A percentile compares a stretch with the other conserved stretches of the same genome.
phyloP scores from a whole-genome alignment of 2,329 filamentous ascomycete genomes.

The Macrophomina tecta region DNA sequence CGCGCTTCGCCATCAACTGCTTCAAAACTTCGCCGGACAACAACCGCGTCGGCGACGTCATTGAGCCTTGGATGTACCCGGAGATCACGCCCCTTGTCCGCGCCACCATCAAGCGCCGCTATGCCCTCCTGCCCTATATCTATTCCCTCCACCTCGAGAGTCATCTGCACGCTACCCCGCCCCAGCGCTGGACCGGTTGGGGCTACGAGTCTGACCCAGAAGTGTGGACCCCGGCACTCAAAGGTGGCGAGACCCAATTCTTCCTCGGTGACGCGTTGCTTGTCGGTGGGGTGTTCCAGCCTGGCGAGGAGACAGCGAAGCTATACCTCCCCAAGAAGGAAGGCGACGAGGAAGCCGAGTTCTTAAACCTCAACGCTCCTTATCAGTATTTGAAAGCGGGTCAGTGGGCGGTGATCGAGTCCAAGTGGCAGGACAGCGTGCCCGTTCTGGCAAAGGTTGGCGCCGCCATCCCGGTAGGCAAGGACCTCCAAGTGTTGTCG shows the following conservation, averaged over 20 bases:
- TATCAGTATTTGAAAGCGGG: conserved; percentile 63
- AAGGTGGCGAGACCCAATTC: conserved; percentile 72
- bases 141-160: conserved; percentile 70
- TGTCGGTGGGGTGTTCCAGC: conserved; percentile 67
- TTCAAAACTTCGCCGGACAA: conserved; percentile 74
- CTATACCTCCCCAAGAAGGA: conserved; percentile 66
- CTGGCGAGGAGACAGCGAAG: conserved; percentile 59
- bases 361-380: conserved; percentile 66
- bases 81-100: conserved; percentile 68
- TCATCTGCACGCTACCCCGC: conserved; percentile 66
- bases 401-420: conserved; percentile 59
- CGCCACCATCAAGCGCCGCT: conserved; percentile 70
- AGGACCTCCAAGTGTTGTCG: conserved; percentile 57
- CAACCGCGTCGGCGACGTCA: conserved; percentile 72
- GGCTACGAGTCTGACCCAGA: conserved; percentile 70
- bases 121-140: conserved; percentile 74
- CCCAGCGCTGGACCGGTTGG: conserved; percentile 76
- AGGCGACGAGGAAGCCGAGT: conserved; percentile 57
- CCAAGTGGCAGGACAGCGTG: conserved; percentile 61
- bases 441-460: conserved; percentile 63
- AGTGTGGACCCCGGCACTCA: conserved; percentile 67
- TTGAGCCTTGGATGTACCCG: conserved; percentile 80
- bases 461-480: conserved; percentile 60
- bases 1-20: conserved; percentile 78
- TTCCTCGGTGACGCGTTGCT: conserved; percentile 73